phyloP scores from a whole-genome alignment of 1,284 basidiomycete species.

The Ceratobasidium papillatum region DNA sequence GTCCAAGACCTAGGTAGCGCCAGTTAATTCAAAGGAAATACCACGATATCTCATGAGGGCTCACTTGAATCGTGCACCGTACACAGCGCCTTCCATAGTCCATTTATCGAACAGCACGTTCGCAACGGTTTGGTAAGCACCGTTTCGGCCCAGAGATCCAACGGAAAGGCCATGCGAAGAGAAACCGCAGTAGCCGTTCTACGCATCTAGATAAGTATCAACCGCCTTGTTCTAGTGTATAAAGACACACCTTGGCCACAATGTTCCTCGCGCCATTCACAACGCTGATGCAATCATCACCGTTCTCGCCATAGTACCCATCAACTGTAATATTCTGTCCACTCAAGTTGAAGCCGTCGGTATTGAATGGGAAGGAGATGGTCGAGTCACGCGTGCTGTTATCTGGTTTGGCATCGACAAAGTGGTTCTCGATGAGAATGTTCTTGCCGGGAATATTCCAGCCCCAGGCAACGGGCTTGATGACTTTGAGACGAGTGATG shows the following conservation, averaged over 20 bases:
- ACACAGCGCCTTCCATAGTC: constrained; percentile 60
- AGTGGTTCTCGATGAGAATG: constrained; percentile 57
- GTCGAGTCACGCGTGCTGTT: constrained; percentile 55
- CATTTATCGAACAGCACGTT: constrained; percentile 58
- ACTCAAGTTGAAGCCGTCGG: constrained; percentile 58
- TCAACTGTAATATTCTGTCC: constrained; percentile 59
- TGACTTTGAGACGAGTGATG: constrained; percentile 57
- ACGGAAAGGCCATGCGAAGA: constrained; percentile 60
- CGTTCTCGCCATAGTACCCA: constrained; percentile 59
- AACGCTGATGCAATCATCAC: constrained; percentile 61
- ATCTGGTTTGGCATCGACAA: constrained; percentile 57
- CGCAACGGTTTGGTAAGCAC: constrained; percentile 54
- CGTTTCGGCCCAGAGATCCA: constrained; percentile 58
- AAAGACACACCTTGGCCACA: constrained; percentile 49
- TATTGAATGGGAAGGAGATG: constrained; percentile 57
- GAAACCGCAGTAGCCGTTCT: constrained; percentile 59
- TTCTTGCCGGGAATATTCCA: constrained; percentile 59
- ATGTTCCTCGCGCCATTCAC: constrained; percentile 59
- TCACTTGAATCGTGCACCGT: constrained; percentile 57
- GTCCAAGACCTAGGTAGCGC: constrained; percentile 57
- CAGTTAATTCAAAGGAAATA: neutral
- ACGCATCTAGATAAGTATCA: neutral
- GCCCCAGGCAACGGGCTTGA: constrained; percentile 62
- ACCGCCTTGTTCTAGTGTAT: too few species aligned
- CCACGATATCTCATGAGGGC: constrained; percentile 41